phyloP scores from a whole-genome alignment of 2,329 filamentous ascomycete genomes.

The Pseudogymnoascus sp. region DNA sequence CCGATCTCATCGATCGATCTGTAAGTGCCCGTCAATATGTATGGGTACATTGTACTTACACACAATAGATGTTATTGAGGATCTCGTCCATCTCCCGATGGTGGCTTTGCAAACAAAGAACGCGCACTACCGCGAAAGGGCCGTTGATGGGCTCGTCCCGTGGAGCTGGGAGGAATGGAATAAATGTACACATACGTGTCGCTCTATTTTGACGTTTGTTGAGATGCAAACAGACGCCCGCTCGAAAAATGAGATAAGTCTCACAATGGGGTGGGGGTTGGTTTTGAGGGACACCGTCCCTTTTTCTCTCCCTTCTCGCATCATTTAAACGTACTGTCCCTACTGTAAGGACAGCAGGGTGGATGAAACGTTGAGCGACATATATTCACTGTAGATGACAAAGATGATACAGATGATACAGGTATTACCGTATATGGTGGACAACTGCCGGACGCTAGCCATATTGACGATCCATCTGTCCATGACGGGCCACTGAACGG shows the following conservation, averaged over 20 bases:
- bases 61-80: neutral
- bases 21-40: neutral
- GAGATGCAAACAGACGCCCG: neutral
- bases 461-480: neutral
- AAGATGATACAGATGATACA: neutral
- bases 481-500: neutral
- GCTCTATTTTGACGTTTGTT: neutral
- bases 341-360: neutral
- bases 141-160: neutral
- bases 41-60: neutral
- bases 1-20: slow-evolving; percentile 4
- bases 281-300: neutral
- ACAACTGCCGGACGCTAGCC: neutral
- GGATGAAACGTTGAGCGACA: neutral
- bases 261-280: neutral
- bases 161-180: neutral
- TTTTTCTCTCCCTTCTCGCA: neutral
- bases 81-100: neutral
- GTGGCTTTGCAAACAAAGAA: neutral
- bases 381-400: neutral
- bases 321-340: neutral
- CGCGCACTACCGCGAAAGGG: neutral
- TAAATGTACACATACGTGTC: neutral
- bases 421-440: neutral
- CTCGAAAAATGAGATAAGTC: neutral